These are phyloP conservation scores for Globisporangium ultimum DNA, from an alignment of 352 stramenopile genomes.

Conservation along the genomic window DNA sequence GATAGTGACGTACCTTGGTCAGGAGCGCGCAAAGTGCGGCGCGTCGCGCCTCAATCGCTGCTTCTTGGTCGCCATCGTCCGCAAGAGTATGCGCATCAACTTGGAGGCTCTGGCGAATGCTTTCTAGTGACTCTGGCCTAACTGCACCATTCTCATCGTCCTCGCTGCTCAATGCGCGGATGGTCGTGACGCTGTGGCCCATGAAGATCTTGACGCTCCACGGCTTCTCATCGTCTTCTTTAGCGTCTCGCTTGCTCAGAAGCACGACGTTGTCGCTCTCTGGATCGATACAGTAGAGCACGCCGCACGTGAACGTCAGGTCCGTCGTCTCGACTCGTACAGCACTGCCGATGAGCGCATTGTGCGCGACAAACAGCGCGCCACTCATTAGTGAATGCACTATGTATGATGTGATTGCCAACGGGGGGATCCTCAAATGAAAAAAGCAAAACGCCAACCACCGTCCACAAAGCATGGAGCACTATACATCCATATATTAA, in stretches of 20 bases:
- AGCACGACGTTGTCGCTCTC: slow-evolving; percentile 52
- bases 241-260: slow-evolving; percentile 17
- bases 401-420: background rate
- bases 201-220: slow-evolving; percentile 12
- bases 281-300: slow-evolving; percentile 58
- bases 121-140: slow-evolving; percentile 2
- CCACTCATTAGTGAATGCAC: background rate
- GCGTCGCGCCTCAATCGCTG: background rate
- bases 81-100: too few species aligned
- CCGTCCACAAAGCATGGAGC: background rate
- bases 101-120: background rate
- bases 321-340: slow-evolving; percentile 39
- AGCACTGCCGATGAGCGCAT: slow-evolving; percentile 25
- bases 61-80: background rate
- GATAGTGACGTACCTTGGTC: background rate
- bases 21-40: slow-evolving; percentile 7
- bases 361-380: slow-evolving; percentile 34
- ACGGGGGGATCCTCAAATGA: background rate
- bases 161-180: background rate
- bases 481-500: slow-evolving; percentile 19
- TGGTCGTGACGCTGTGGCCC: slow-evolving; percentile 6
- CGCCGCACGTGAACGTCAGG: slow-evolving; percentile 27
- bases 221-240: slow-evolving; percentile 6
- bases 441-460: background rate
- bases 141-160: background rate